Percentiles rank a stretch among this genome's conserved stretches.
Conservation (phyloP, 495 filamentous ascomycete genomes). For the Aspergillus funiculosus region DNA sequence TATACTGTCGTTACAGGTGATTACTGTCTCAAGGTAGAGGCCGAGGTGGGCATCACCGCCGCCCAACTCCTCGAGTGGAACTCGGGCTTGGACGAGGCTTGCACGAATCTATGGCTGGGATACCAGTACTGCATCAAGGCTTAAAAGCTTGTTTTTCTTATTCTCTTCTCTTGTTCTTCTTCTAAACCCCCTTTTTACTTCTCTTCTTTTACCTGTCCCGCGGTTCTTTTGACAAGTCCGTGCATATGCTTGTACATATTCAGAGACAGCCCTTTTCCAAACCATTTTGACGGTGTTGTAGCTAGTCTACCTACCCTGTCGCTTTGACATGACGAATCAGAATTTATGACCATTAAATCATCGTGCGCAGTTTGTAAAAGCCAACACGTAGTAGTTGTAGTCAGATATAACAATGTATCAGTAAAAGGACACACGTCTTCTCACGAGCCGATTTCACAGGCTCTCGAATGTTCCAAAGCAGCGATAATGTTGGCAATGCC, state of each 20-base stretch:
- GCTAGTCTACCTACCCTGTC: not conserved
- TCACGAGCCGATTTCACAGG: no score
- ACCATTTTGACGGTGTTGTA: conserved; percentile 1
- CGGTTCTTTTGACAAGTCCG: conserved; percentile 6
- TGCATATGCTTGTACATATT: conserved; percentile 9
- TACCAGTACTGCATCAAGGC: conserved; percentile 36
- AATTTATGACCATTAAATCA: no score
- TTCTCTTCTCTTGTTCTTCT: not conserved
- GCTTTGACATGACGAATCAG: conserved; percentile 2
- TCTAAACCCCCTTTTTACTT: not conserved
- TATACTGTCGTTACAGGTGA: conserved; percentile 37
- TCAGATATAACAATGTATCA: no score
- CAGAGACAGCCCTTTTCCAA: conserved; percentile 1
- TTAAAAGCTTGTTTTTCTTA: not conserved
- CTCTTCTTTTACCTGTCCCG: not conserved
- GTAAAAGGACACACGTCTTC: no score
- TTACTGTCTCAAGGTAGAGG: conserved; percentile 36
- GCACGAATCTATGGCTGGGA: conserved; percentile 36
- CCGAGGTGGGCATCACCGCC: conserved; percentile 21
- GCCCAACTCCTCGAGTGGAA: conserved; percentile 36
- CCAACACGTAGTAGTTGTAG: no score
- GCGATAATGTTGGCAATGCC: no score
- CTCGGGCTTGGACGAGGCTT: conserved; percentile 31
- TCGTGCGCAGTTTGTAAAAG: no score
- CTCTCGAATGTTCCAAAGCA: no score